These are phyloP conservation scores for Magnaporthiopsis incrustans DNA, from an alignment of 2,329 filamentous ascomycete species.

Conservation along the genomic window DNA sequence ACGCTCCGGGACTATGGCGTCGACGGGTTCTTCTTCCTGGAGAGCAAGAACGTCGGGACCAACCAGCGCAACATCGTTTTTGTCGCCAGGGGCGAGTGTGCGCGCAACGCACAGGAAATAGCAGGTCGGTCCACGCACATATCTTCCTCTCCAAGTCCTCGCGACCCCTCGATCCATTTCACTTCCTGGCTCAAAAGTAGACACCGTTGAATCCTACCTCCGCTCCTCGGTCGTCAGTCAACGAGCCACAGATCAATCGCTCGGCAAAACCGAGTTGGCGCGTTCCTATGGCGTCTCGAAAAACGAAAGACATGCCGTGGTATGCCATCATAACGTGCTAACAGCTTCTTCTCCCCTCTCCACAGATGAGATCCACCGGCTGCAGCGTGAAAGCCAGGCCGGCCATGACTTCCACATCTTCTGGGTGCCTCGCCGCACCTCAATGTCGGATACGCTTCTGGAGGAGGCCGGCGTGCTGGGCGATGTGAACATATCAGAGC, in stretches of 20 bases:
- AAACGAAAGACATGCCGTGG: constrained; percentile 22
- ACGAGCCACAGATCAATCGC: constrained; percentile 3
- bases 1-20: constrained; percentile 95
- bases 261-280: constrained; percentile 19
- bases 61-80: constrained; percentile 95
- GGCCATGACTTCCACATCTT: constrained; percentile 96
- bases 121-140: constrained; percentile 58
- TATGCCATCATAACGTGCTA: constrained; percentile 50
- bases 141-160: not conserved
- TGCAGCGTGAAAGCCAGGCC: constrained; percentile 79
- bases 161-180: too few species aligned
- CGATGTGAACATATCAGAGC: constrained; percentile 81
- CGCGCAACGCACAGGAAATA: constrained; percentile 73
- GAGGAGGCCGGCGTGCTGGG: constrained; percentile 91
- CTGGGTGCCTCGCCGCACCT: constrained; percentile 87
- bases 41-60: constrained; percentile 91
- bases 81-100: constrained; percentile 82
- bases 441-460: constrained; percentile 83
- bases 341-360: constrained; percentile 28
- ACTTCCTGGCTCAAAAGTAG: constrained; percentile 38
- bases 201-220: constrained; percentile 37
- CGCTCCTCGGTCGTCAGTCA: constrained; percentile 9
- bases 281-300: constrained; percentile 33
- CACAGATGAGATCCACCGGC: constrained; percentile 79
- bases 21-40: constrained; percentile 93